These are phyloP conservation scores for Aspergillus persii DNA, from an alignment of 2,329 filamentous ascomycete genomes.

Conservation along the genomic window DNA sequence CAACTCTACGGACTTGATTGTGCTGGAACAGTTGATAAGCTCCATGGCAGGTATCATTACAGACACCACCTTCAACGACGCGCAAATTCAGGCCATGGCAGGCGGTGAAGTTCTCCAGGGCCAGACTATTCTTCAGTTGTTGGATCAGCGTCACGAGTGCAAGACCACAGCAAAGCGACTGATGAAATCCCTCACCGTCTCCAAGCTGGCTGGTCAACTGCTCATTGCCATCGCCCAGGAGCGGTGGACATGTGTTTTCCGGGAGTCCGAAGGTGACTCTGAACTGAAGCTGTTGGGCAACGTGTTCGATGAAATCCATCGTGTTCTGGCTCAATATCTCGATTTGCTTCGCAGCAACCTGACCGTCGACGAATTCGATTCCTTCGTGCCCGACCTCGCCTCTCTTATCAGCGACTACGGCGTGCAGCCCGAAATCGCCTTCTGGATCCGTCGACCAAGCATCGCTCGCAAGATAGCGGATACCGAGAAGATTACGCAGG, in stretches of 20 bases:
- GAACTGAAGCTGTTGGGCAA: conserved; percentile 88
- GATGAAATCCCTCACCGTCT: conserved; percentile 73
- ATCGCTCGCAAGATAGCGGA: conserved; percentile 63
- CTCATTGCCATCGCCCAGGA: conserved; percentile 91
- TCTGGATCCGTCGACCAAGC: conserved; percentile 75
- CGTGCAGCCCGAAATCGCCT: conserved; percentile 76
- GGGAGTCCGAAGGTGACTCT: conserved; percentile 61
- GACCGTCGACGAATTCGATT: conserved; percentile 71
- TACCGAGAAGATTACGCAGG: conserved; percentile 34
- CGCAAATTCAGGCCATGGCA: conserved; percentile 82
- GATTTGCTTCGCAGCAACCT: conserved; percentile 83
- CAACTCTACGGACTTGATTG: conserved; percentile 86
- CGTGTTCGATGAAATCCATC: conserved; percentile 85
- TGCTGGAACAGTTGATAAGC: conserved; percentile 83
- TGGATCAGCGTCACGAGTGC: conserved; percentile 77
- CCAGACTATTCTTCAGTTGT: conserved; percentile 74
- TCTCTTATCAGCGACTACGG: conserved; percentile 75
- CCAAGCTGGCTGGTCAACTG: conserved; percentile 74
- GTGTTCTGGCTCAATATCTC: conserved; percentile 80
- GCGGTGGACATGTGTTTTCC: conserved; percentile 79
- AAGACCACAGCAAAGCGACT: conserved; percentile 74
- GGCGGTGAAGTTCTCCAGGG: conserved; percentile 77
- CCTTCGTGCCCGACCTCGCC: conserved; percentile 70
- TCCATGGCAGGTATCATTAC: conserved; percentile 93
- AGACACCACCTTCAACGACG: conserved; percentile 81